Evolutionary conservation across 306 rosid genomes (phyloP).

Genomic region (Trifolium pratense): DNA sequence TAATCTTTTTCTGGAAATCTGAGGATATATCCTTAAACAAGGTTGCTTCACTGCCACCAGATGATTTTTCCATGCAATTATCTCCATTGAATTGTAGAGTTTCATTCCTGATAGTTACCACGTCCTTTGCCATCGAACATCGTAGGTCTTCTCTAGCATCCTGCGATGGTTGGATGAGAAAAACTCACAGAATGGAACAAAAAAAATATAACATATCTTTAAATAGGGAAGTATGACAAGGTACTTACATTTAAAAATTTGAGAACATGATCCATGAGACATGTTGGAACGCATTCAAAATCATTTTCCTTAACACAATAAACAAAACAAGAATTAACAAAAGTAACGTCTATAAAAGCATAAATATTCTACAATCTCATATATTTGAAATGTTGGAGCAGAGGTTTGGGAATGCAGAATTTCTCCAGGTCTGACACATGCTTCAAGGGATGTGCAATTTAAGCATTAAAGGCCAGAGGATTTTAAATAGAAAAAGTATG

Average conservation of each 20-base stretch:
- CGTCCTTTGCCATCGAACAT: constrained; percentile 85
- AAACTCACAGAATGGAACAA: constrained; percentile 35
- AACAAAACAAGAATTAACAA: constrained; percentile 43
- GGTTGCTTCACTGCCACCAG: constrained; percentile 51
- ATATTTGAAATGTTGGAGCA: constrained; percentile 6
- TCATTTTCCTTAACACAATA: constrained; percentile 63
- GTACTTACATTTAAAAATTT: constrained; percentile 80
- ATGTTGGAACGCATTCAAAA: constrained; percentile 90
- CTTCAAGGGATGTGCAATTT: constrained; percentile 9
- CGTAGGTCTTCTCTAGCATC: constrained; percentile 89
- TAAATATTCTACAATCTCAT: constrained; percentile 26
- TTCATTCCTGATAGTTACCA: constrained; percentile 76
- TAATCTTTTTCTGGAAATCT: constrained; percentile 93
- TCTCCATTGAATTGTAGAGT: constrained; percentile 63
- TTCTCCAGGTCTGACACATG: constrained; percentile 1
- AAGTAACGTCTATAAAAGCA: constrained; percentile 31
- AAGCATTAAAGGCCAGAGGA: constrained; percentile 22
- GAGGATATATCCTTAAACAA: constrained; percentile 55
- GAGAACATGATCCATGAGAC: constrained; percentile 86
- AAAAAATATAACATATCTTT: constrained; percentile 24
- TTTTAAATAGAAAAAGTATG: background rate
- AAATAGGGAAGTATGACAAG: constrained; percentile 28
- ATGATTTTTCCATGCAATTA: constrained; percentile 36
- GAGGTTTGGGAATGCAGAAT: constrained; percentile 28
- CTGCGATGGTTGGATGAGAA: constrained; percentile 45